phyloP scores from a whole-genome alignment of 1,284 basidiomycete genomes.

The Papiliotrema laurentii region DNA sequence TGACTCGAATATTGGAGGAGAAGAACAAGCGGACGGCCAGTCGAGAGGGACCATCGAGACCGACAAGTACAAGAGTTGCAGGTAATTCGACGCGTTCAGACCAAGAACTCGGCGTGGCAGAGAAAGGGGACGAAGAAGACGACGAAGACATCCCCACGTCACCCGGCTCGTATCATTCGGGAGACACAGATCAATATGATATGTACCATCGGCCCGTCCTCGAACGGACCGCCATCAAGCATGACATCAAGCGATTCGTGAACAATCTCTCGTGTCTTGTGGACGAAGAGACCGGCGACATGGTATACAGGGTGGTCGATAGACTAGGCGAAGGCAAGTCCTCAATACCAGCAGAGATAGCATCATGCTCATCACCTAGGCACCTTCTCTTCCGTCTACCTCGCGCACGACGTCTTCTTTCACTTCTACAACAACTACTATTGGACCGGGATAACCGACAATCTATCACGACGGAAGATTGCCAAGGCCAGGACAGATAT shows the following conservation, averaged over 20 bases:
- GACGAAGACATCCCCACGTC: slow-evolving; percentile 9
- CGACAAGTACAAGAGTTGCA: background rate
- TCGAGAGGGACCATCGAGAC: background rate
- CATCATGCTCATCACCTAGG: slow-evolving; percentile 50
- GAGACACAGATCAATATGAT: slow-evolving; percentile 43
- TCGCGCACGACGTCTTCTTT: slow-evolving; percentile 78
- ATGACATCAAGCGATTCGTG: slow-evolving; percentile 14
- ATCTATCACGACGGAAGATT: background rate
- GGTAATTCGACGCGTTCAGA: background rate
- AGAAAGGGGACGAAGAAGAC: background rate
- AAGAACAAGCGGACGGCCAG: background rate
- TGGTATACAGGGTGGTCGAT: slow-evolving; percentile 76
- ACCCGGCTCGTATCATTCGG: slow-evolving; percentile 36
- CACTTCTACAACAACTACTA: slow-evolving; percentile 72
- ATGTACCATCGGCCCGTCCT: slow-evolving; percentile 53
- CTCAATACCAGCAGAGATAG: background rate
- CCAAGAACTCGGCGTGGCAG: background rate
- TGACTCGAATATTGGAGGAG: slow-evolving; percentile 9
- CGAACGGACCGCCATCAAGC: slow-evolving; percentile 68
- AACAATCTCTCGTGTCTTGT: background rate
- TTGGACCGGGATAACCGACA: slow-evolving; percentile 58
- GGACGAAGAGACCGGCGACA: slow-evolving; percentile 3
- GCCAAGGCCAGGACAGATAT: slow-evolving; percentile 32
- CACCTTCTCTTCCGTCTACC: slow-evolving; percentile 98
- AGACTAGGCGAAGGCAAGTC: slow-evolving; percentile 72